Percentiles rank a stretch among this genome's conserved stretches.
These are phyloP conservation scores for Pleurotus tuber-regium DNA, from an alignment of 768 basidiomycete genomes.

Conservation along the genomic window DNA sequence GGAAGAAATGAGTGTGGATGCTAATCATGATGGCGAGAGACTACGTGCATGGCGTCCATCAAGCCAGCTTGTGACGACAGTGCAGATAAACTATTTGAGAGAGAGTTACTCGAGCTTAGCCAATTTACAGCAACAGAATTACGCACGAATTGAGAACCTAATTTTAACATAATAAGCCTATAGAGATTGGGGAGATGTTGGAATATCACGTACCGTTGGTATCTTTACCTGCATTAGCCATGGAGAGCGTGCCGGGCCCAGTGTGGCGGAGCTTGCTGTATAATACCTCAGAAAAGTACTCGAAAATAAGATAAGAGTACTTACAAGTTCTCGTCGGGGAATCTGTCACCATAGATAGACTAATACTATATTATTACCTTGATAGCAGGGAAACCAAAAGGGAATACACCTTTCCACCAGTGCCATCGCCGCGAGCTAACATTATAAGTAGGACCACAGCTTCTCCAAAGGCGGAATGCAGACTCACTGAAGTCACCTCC, in stretches of 20 bases:
- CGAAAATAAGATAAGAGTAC: slow-evolving; percentile 18
- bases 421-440: slow-evolving; percentile 82
- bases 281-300: slow-evolving; percentile 6
- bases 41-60: slow-evolving; percentile 80
- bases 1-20: neutral
- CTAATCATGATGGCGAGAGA: neutral
- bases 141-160: slow-evolving; percentile 86
- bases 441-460: no score
- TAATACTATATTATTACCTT: no score
- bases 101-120: slow-evolving; percentile 2
- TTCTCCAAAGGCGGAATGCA: no score
- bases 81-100: slow-evolving; percentile 82
- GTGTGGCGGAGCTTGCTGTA: slow-evolving; percentile 93
- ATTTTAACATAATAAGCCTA: slow-evolving; percentile 12
- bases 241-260: slow-evolving; percentile 81
- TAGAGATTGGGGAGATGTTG: neutral
- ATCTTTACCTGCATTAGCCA: slow-evolving; percentile 93
- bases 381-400: no score
- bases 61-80: slow-evolving; percentile 82
- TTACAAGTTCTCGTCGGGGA: slow-evolving; percentile 96
- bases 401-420: slow-evolving; percentile 74
- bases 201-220: slow-evolving; percentile 69
- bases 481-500: slow-evolving; percentile 95
- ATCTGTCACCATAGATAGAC: slow-evolving; percentile 90
- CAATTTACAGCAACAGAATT: slow-evolving; percentile 1